phyloP scores from a whole-genome alignment of 805 yeast genomes.

The Geotrichum ghanense region DNA sequence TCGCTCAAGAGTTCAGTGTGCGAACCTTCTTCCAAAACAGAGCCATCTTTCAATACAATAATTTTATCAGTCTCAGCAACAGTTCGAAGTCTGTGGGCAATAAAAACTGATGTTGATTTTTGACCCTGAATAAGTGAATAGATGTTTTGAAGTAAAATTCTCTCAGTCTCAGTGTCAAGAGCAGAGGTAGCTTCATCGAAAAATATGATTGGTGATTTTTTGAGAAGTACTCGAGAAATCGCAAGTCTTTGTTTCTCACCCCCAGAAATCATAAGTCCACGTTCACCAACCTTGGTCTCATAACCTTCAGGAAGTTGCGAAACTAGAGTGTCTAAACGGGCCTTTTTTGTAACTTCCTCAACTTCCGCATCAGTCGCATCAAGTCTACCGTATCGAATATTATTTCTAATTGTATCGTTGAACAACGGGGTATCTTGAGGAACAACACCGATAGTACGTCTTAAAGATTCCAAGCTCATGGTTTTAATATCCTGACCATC shows the following conservation, averaged over 20 bases:
- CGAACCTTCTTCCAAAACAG: slow-evolving; percentile 82
- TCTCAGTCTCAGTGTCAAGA: slow-evolving; percentile 92
- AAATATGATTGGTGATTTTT: slow-evolving; percentile 79
- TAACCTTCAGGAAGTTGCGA: slow-evolving; percentile 71
- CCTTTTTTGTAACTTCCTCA: slow-evolving; percentile 47
- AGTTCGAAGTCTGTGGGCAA: slow-evolving; percentile 89
- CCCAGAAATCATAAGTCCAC: slow-evolving; percentile 98
- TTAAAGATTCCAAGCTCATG: slow-evolving; percentile 62
- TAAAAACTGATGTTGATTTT: slow-evolving; percentile 67
- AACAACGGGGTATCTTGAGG: slow-evolving; percentile 97
- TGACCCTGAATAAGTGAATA: slow-evolving; percentile 47
- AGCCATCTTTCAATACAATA: slow-evolving; percentile 71
- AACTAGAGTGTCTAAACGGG: slow-evolving; percentile 55
- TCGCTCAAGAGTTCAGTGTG: slow-evolving; percentile 51
- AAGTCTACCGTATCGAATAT: slow-evolving; percentile 75
- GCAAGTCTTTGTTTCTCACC: slow-evolving; percentile 97
- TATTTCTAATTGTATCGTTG: slow-evolving; percentile 81
- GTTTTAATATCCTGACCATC: slow-evolving; percentile 83
- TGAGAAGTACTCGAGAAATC: slow-evolving; percentile 79
- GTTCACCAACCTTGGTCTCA: slow-evolving; percentile 84
- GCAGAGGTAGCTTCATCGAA: slow-evolving; percentile 96
- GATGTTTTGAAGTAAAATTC: slow-evolving; percentile 65
- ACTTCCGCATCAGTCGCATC: slow-evolving; percentile 67
- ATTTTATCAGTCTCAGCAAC: slow-evolving; percentile 91
- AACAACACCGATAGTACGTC: slow-evolving; percentile 76